Conservation (phyloP, 1,139 yeast genomes). For the Geotrichum carabidarum region DNA sequence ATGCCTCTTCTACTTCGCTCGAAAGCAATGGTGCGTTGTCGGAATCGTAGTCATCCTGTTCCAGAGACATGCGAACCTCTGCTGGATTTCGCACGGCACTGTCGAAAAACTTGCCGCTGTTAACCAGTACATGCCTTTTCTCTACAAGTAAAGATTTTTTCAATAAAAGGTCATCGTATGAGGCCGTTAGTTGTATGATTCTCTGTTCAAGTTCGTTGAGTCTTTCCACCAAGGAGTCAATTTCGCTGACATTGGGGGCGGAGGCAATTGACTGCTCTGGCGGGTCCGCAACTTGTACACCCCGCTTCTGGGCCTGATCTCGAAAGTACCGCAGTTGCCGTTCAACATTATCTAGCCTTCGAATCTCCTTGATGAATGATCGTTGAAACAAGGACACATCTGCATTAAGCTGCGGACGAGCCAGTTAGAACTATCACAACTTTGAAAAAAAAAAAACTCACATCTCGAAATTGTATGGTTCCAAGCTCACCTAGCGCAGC, state of each 20-base stretch:
- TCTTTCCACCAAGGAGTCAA: slow-evolving; percentile 68
- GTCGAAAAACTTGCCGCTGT: slow-evolving; percentile 63
- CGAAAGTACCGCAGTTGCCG: slow-evolving; percentile 47
- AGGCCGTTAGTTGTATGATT: slow-evolving; percentile 50
- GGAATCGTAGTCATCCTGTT: slow-evolving; percentile 31
- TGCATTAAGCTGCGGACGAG: slow-evolving; percentile 50
- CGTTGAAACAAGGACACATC: slow-evolving; percentile 79
- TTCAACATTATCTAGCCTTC: slow-evolving; percentile 59
- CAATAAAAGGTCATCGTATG: slow-evolving; percentile 50
- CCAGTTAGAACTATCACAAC: neutral
- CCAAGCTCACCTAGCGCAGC: slow-evolving; percentile 78
- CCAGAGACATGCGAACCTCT: slow-evolving; percentile 29
- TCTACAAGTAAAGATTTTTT: slow-evolving; percentile 58
- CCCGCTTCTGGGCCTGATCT: slow-evolving; percentile 29
- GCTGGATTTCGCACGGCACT: slow-evolving; percentile 31
- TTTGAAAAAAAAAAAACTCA: slow-evolving; percentile 12
- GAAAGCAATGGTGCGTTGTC: slow-evolving; percentile 37
- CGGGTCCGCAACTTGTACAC: slow-evolving; percentile 29
- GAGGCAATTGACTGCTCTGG: slow-evolving; percentile 32
- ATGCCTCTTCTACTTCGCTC: slow-evolving; percentile 21
- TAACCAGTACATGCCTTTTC: slow-evolving; percentile 61
- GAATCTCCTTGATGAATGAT: slow-evolving; percentile 75
- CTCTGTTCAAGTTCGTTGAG: slow-evolving; percentile 60
- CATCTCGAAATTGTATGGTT: slow-evolving; percentile 77
- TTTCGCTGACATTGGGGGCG: slow-evolving; percentile 55